Base-by-base conservation (phyloP, 768 basidiomycete genomes). In the Hydnomerulius pinastri region DNA sequence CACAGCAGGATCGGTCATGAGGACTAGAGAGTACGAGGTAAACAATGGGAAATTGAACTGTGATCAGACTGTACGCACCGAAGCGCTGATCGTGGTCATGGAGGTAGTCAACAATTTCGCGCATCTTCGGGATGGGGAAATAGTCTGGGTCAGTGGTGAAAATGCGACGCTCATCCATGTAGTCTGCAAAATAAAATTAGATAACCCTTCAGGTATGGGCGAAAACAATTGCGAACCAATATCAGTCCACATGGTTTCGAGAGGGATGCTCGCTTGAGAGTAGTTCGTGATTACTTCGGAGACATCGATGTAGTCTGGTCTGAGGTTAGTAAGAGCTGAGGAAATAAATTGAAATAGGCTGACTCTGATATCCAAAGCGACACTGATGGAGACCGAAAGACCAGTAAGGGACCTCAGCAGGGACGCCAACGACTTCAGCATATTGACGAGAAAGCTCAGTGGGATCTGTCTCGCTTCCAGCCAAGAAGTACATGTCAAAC, bases 201-300 rank as follows among this genome's bases (percentile, higher is more conserved):
- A 6, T 28, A 27, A 24, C 27, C 27, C 7, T 28, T 15, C 17
- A 21, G 24, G 25, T 8, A 23, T 9, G 17, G n/a, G 37, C 37
- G 6, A 15, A 12, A 29, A 17, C 17, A 17, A 49, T 57, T 13
- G 46, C 57, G 25, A 57, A 79, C 84, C 83, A 29, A 88, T 88
- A 63, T 87, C 86, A 2, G 85, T 86, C 86, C 86, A 87, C 85
- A 87, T 87, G 0, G 85, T 86, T 64, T 89, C 85, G 4, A 87
- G 74, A 6, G 86, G 86, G 46, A 89, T 87, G 4, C 67, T 62
- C 0, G 83, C 82, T 1, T 68, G 74, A 1, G 81, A 77, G 54
- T 87, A 87, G 61, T 78, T 82, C 0, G 76, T 65, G 48, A 87
- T 80, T 4, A 87, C 86, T 29, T 71, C 66, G 1, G 83, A 79